Evolutionary conservation across 1,139 yeast genomes (phyloP).

Genomic region (Blastobotrys niveus): DNA sequence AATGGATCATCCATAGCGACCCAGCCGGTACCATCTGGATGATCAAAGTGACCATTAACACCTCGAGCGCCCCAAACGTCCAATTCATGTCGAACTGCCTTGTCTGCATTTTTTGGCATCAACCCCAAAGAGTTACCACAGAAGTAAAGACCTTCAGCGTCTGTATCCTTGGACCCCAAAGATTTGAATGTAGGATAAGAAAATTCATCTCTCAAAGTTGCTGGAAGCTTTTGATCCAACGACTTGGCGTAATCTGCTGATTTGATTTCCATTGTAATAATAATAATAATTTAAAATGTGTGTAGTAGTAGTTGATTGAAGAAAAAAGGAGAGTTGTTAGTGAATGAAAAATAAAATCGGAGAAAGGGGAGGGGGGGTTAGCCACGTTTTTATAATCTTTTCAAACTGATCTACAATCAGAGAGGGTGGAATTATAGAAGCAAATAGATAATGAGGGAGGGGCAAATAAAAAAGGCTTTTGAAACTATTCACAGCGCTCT

Average conservation of each 20-base stretch:
- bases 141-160: constrained; percentile 48
- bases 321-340: too few species aligned
- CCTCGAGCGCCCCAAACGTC: constrained; percentile 77
- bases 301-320: too few species aligned
- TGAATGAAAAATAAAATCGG: too few species aligned
- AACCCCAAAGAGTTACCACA: constrained; percentile 92
- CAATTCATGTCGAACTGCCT: constrained; percentile 59
- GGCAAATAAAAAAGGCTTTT: too few species aligned
- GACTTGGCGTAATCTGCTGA: constrained; percentile 9
- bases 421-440: too few species aligned
- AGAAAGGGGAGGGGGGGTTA: too few species aligned
- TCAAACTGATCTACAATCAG: too few species aligned
- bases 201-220: constrained; percentile 12
- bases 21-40: constrained; percentile 53
- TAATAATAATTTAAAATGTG: neutral
- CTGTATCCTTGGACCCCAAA: constrained; percentile 37
- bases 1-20: constrained; percentile 77
- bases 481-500: too few species aligned
- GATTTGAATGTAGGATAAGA: constrained; percentile 53
- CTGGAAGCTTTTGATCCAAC: constrained; percentile 9
- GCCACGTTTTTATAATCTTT: too few species aligned
- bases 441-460: too few species aligned
- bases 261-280: neutral
- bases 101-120: constrained; percentile 64
- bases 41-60: constrained; percentile 80